A percentile compares a stretch with the other conserved stretches of the same genome.
phyloP scores from a whole-genome alignment of 192 early-diverging fungal genomes.

The Lunasporangiospora selenospora region DNA sequence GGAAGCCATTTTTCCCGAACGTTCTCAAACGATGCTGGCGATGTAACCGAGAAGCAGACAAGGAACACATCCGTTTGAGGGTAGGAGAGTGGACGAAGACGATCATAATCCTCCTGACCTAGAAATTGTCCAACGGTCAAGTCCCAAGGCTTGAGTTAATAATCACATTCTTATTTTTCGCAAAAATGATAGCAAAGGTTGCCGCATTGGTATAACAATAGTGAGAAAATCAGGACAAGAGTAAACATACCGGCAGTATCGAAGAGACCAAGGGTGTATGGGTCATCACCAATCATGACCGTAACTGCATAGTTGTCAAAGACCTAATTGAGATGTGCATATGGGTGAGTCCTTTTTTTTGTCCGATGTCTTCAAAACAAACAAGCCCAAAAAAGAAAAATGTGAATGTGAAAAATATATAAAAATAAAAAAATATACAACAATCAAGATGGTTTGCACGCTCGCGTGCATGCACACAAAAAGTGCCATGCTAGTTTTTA shows the following conservation, averaged over 20 bases:
- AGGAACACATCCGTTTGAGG: constrained; percentile 97
- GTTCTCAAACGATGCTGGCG: constrained; percentile 94
- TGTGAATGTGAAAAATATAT: neutral
- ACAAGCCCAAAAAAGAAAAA: neutral
- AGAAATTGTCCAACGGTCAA: neutral
- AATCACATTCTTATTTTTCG: neutral
- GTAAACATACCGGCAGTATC: constrained; percentile 81
- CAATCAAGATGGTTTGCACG: constrained; percentile 1
- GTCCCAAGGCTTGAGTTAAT: neutral
- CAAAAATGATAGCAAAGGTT: neutral
- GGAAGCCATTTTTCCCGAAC: constrained; percentile 97
- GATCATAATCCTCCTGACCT: constrained; percentile 97
- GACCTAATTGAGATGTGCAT: constrained; percentile 52
- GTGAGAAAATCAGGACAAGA: neutral
- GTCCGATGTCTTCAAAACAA: neutral
- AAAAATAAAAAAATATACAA: neutral
- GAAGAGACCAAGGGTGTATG: constrained; percentile 93
- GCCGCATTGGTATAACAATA: neutral
- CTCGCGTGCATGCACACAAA: no score
- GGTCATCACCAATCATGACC: constrained; percentile 99
- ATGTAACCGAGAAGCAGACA: constrained; percentile 92
- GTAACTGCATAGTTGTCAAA: constrained; percentile 99
- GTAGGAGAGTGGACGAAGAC: constrained; percentile 92
- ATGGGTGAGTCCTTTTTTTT: neutral
- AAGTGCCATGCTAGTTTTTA: no score